Base-by-base conservation (phyloP, 306 rosid genomes). In the Quercus ilex region DNA sequence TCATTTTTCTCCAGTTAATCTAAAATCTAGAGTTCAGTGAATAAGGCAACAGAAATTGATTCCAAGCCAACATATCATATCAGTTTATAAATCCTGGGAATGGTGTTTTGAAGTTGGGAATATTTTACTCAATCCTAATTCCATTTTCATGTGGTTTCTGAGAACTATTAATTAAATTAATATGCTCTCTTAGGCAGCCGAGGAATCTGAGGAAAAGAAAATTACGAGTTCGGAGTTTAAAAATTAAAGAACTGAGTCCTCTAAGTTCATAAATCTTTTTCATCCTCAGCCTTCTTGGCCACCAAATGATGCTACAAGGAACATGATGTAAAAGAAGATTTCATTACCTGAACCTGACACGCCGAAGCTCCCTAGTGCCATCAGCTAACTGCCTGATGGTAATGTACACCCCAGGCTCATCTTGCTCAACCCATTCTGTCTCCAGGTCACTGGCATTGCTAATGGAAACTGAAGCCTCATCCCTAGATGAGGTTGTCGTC, bases 401-500 rank as follows among this genome's bases (percentile, higher is more conserved):
- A 26, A 95, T 85, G 76, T 86, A 93, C 1, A 95, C 97, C 3
- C 99, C 99, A 15, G 98, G 94, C 52, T 91, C 94, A 73, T 93
- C 99, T 83, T 93, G 88, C 81, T 89, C 96, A 1, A 95, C 82
- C 99, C 98, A 95, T 46, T 95, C 98, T 1, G 96, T 43, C 75
- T 90, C 98, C 68, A 88, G 41, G 7, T 89, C 99, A 67, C 93
- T 88, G 21, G 89, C 93, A 81, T 91, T 95, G 85, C 96, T 92
- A 23, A 90, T 62, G 11, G 97, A 89, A 46, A 89, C 77, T 0
- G 92, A 92, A 84, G 88, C 89, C 57, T 92, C 99, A 14, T 91
- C 93, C 79, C 89, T 79, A 71, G 94, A 92, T 43, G 92, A 88
- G 59, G 93, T 94, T n/a, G 97, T 93, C 53, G 94, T 87, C 81